These are phyloP conservation scores for Kodamaea suecica DNA, from an alignment of 1,139 yeast species.

Conservation along the genomic window DNA sequence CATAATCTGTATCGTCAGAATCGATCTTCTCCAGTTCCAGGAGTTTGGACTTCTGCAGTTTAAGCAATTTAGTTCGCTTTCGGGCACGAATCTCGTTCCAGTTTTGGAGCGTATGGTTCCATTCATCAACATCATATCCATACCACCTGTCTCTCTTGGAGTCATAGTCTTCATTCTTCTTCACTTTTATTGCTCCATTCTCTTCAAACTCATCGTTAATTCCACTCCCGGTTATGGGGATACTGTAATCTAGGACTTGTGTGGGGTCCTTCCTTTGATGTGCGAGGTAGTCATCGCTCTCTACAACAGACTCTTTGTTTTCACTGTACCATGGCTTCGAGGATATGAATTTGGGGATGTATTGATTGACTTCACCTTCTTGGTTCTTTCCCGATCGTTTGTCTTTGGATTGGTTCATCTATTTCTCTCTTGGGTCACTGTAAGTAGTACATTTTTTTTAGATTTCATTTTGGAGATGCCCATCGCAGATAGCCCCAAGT, in stretches of 20 bases:
- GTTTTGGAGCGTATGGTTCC: conserved; percentile 46
- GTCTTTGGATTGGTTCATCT: background rate
- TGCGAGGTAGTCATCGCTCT: conserved; percentile 36
- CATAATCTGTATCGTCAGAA: conserved; percentile 49
- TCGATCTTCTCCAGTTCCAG: conserved; percentile 18
- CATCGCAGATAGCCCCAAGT: conserved; percentile 2
- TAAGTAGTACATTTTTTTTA: background rate
- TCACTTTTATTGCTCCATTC: conserved; percentile 20
- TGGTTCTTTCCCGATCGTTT: background rate
- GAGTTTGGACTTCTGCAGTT: conserved; percentile 13
- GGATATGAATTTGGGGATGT: conserved; percentile 17
- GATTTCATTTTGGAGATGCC: background rate
- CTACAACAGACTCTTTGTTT: conserved; percentile 7
- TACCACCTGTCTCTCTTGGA: conserved; percentile 76
- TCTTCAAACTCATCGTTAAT: conserved; percentile 29
- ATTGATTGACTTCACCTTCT: conserved; percentile 14
- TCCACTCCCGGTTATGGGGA: conserved; percentile 33
- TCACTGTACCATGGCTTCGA: conserved; percentile 16
- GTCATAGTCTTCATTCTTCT: conserved; percentile 52
- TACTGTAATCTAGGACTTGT: conserved; percentile 28
- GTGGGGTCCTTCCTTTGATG: conserved; percentile 47
- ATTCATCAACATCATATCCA: conserved; percentile 64
- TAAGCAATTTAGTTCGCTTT: conserved; percentile 12
- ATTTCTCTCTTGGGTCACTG: background rate
- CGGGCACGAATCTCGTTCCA: conserved; percentile 40